Percentiles rank a stretch among this genome's conserved stretches.
Evolutionary conservation across 192 early-diverging fungal genomes (phyloP).

Genomic region (Backusella tuberculispora): DNA sequence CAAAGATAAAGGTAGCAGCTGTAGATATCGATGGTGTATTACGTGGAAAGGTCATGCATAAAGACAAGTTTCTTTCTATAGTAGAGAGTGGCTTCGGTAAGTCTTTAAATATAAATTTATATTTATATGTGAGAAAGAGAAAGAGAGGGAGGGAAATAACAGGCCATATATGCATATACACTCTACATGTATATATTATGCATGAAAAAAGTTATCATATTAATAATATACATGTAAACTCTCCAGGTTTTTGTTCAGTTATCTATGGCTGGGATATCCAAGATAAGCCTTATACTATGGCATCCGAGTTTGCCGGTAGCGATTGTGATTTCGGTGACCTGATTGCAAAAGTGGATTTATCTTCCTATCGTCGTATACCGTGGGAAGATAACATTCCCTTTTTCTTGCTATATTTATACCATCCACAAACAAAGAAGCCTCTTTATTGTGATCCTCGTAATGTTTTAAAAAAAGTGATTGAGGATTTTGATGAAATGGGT

Average conservation of each 20-base stretch:
- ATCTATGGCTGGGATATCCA: slow-evolving; percentile 83
- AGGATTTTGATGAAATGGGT: slow-evolving; percentile 44
- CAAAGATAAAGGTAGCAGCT: slow-evolving; percentile 64
- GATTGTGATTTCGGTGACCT: slow-evolving; percentile 60
- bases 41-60: slow-evolving; percentile 72
- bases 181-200: background rate
- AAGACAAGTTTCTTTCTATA: slow-evolving; percentile 67
- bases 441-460: slow-evolving; percentile 67
- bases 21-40: slow-evolving; percentile 76
- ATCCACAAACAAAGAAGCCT: slow-evolving; percentile 58
- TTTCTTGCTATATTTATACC: slow-evolving; percentile 69
- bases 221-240: background rate
- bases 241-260: slow-evolving; percentile 74
- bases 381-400: slow-evolving; percentile 77
- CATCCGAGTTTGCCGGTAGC: slow-evolving; percentile 25
- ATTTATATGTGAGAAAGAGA: too few species aligned
- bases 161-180: background rate
- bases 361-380: slow-evolving; percentile 69
- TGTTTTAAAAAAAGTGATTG: slow-evolving; percentile 52
- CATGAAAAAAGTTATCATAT: background rate
- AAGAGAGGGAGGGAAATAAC: too few species aligned
- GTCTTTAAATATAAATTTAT: background rate
- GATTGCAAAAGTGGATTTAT: slow-evolving; percentile 65
- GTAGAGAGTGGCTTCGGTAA: slow-evolving; percentile 72
- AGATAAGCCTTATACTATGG: slow-evolving; percentile 61